A percentile compares a stretch with the other conserved stretches of the same genome.
These are phyloP conservation scores for Laburnicola sp. DNA, from an alignment of 2,329 filamentous ascomycete genomes.

Conservation along the genomic window DNA sequence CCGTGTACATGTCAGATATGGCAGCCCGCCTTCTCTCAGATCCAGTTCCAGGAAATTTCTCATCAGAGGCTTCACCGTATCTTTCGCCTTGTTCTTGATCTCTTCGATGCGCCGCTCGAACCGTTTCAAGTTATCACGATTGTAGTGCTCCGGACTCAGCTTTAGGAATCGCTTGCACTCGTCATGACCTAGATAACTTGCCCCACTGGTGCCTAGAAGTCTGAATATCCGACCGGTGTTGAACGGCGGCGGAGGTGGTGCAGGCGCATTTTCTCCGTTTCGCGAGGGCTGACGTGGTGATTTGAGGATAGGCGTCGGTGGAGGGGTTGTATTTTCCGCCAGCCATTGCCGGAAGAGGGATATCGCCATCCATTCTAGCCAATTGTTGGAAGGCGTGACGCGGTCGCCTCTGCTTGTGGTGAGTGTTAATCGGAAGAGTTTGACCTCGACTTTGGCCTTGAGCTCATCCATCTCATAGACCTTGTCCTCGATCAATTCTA, in stretches of 20 bases:
- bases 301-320: conserved; percentile 58
- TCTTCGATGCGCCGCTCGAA: conserved; percentile 90
- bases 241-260: conserved; percentile 51
- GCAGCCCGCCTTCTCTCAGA: conserved; percentile 57
- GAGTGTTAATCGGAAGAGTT: conserved; percentile 78
- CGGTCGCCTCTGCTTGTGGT: conserved; percentile 80
- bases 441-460: conserved; percentile 76
- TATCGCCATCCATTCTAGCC: conserved; percentile 87
- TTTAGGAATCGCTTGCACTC: conserved; percentile 91
- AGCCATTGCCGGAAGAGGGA: conserved; percentile 91
- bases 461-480: conserved; percentile 87
- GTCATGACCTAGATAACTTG: conserved; percentile 76
- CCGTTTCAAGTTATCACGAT: conserved; percentile 77
- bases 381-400: conserved; percentile 76
- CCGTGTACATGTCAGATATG: conserved; percentile 67
- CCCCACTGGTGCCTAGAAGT: conserved; percentile 67
- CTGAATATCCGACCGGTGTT: conserved; percentile 76
- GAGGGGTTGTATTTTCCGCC: conserved; percentile 82
- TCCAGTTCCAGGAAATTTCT: conserved; percentile 83
- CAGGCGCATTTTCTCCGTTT: conserved; percentile 22
- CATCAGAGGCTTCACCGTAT: conserved; percentile 84
- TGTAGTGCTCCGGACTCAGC: conserved; percentile 78
- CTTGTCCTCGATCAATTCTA: conserved; percentile 93
- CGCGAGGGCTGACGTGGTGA: conserved; percentile 44
- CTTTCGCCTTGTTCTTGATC: conserved; percentile 79